Evolutionary conservation across 495 filamentous ascomycete genomes (phyloP), one percentile per base, ranked within the genome.

Genomic region (Trichoderma parareesei): DNA sequence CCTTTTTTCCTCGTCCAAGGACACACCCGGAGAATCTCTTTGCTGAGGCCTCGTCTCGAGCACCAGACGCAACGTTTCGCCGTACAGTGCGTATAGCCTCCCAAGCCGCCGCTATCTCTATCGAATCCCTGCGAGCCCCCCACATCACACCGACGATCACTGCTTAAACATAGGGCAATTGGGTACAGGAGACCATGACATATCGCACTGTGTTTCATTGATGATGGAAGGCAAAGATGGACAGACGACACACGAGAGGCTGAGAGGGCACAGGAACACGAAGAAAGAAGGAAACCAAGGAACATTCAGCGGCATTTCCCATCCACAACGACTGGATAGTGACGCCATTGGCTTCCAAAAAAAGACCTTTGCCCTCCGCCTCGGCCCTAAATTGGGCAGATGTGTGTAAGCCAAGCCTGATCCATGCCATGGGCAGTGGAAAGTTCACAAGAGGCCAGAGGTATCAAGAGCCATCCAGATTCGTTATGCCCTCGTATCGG

Each of bases 301-400:
- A 41, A 41, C 6, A 11, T 11, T 41, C 40, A 41, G 6, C 27
- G 27, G 27, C 27, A 27, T 27, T 27, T 27, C 27, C 27, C 27
- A 27, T 41, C 40, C 40, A 41, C 40, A 41, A 41, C 40, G 40
- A 41, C 40, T 27, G 11, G 11, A 41, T 41, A 11, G 53, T 57
- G 53, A 57, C 53, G 53, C 16, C 53, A 57, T 57, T 20, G 11
- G 6, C 11, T 57, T 33, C 53, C 53, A 57, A 57, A 57, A 57
- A 57, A 57, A 57, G 53, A 57, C 9, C 13, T 14, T 57, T 5
- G 20, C 53, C 9, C 13, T 57, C 11, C 53, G 27, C 27, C 27
- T 27, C 7, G 53, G 27, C 53, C 53, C 35, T 37, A 10, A 57
- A 41, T 11, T 41, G 40, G 6, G 6, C 6, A 41, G 6, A 41